These are phyloP conservation scores for Hamigera avellanea DNA, from an alignment of 495 filamentous ascomycete species.

Conservation along the genomic window DNA sequence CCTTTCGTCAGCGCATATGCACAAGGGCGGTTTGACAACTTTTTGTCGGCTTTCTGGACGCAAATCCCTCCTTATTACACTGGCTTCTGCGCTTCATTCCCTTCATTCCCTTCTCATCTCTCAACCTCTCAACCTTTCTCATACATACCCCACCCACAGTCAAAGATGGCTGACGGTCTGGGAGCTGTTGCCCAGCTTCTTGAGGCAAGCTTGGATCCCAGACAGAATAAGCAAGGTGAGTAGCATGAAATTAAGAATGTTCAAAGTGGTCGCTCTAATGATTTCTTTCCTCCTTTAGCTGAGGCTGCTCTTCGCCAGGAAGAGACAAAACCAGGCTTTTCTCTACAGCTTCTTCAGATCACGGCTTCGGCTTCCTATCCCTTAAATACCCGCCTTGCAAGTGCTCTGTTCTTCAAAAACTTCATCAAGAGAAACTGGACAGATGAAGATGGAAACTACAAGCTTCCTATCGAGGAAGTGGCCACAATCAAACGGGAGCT, in stretches of 20 bases:
- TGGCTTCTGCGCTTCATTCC: slow-evolving; percentile 1
- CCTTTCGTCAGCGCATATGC: slow-evolving; percentile 4
- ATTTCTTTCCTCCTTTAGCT: slow-evolving; percentile 41
- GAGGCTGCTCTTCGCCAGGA: slow-evolving; percentile 64
- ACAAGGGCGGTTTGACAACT: slow-evolving; percentile 1
- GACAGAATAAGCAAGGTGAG: slow-evolving; percentile 78
- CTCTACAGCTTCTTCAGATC: slow-evolving; percentile 78
- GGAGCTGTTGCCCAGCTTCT: slow-evolving; percentile 66
- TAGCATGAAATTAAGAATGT: slow-evolving; percentile 1
- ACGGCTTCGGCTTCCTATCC: slow-evolving; percentile 61
- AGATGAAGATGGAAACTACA: slow-evolving; percentile 87
- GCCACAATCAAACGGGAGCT: slow-evolving; percentile 83
- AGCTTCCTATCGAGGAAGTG: slow-evolving; percentile 70
- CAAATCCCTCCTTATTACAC: no score
- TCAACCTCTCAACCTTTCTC: slow-evolving; percentile 1
- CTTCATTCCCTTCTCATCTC: slow-evolving; percentile 2
- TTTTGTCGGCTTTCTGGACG: not conserved
- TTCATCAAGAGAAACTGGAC: slow-evolving; percentile 87
- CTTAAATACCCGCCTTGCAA: slow-evolving; percentile 70
- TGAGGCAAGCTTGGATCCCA: slow-evolving; percentile 74
- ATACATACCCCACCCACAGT: slow-evolving; percentile 17
- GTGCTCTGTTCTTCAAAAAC: slow-evolving; percentile 96
- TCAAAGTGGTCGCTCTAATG: not conserved
- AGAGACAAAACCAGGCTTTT: slow-evolving; percentile 72
- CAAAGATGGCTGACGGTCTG: slow-evolving; percentile 65